A percentile compares a stretch with the other conserved stretches of the same genome.
Evolutionary conservation across 192 early-diverging fungal genomes (phyloP).

Genomic region (Mortierella hygrophila): DNA sequence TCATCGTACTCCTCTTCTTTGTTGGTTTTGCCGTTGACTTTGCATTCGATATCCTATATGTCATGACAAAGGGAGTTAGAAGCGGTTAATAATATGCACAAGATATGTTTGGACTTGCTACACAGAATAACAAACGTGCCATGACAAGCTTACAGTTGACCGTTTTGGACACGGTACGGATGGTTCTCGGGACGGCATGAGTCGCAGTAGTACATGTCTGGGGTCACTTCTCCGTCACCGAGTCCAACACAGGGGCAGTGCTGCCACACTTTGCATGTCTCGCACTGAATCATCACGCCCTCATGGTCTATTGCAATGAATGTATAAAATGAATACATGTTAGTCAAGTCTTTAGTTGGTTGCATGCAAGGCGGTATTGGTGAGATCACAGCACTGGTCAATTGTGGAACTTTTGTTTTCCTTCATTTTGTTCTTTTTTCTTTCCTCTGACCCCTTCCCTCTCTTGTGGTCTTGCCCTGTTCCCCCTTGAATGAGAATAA

Average conservation of each 20-base stretch:
- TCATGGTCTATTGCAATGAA: constrained; percentile 55
- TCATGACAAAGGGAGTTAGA: neutral
- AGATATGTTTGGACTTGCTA: neutral
- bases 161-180: constrained; percentile 44
- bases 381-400: neutral
- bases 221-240: constrained; percentile 58
- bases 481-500: neutral
- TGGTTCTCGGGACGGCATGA: constrained; percentile 62
- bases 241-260: constrained; percentile 66
- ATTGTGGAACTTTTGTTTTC: neutral
- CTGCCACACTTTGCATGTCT: constrained; percentile 68
- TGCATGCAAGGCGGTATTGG: neutral
- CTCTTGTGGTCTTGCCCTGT: neutral
- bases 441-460: neutral
- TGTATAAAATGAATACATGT: neutral
- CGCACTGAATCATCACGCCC: constrained; percentile 66
- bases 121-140: neutral
- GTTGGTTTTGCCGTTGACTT: constrained; percentile 55
- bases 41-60: constrained; percentile 29
- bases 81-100: neutral
- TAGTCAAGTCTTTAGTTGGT: neutral
- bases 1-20: constrained; percentile 68
- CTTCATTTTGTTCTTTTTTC: neutral
- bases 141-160: constrained; percentile 50
- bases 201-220: constrained; percentile 66